Base-by-base conservation (phyloP, 169 alveolate genomes). In the Plasmodium gonderi region DNA sequence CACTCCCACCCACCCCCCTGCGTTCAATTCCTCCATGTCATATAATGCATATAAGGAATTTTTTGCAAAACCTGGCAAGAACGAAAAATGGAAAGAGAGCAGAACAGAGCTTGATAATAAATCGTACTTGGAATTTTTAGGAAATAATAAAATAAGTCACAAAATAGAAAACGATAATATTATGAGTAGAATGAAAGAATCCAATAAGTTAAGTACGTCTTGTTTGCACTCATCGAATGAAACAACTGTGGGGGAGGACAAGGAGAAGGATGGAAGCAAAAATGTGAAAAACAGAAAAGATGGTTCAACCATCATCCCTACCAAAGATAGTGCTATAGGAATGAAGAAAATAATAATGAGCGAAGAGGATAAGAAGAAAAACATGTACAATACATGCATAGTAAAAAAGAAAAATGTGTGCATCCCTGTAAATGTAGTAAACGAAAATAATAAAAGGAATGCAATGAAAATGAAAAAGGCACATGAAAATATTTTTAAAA, bases 321-420 rank as follows among this genome's bases (percentile, higher is more conserved):
- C n/a, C n/a, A n/a, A n/a, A n/a, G n/a, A n/a, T n/a, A n/a, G n/a
- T n/a, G n/a, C n/a, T n/a, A n/a, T n/a, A n/a, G n/a, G n/a, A n/a
- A n/a, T n/a, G n/a, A n/a, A n/a, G n/a, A n/a, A n/a, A n/a, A n/a
- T n/a, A 40, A n/a, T 2, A 38, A 33, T 20, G 14, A 74, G 29
- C 14, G 79, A 33, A 64, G 68, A 54, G 2, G 69, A 36, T 4
- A 64, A n/a, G 5, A 60, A 17, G 1, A 14, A 14, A n/a, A n/a
- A n/a, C n/a, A n/a, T n/a, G n/a, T n/a, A n/a, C 8, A 14, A 60
- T 45, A 80, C 91, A 1, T 80, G 67, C 31, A 17, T 80, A 44
- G 47, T 85, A 14, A 85, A 85, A 68, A 85, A 85, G 54, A 85
- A 85, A 40, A 85, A 85, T 45, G 79, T 85, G 44, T 85, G 92